Percentiles rank a stretch among this genome's conserved stretches.
phyloP scores from a whole-genome alignment of 177 flowering plant genomes.

The Vitis hybrid region DNA sequence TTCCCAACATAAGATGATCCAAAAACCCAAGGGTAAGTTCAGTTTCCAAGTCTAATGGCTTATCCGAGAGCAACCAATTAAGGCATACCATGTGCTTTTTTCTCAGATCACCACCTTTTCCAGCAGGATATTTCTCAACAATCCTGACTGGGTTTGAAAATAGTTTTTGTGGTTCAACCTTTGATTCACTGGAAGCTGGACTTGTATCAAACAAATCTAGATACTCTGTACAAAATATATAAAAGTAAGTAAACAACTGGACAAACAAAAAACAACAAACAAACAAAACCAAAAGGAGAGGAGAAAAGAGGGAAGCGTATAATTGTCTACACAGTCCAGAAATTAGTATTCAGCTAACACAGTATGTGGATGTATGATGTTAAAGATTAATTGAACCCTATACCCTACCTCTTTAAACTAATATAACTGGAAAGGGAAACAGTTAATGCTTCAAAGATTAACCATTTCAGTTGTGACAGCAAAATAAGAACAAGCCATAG shows the following conservation, averaged over 20 bases:
- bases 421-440: too few species aligned
- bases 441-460: too few species aligned
- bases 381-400: too few species aligned
- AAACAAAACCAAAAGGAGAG: not conserved
- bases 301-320: not conserved
- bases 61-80: conserved; percentile 93
- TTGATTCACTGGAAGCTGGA: conserved; percentile 66
- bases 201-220: conserved; percentile 82
- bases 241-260: not conserved
- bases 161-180: conserved; percentile 61
- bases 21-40: conserved; percentile 88
- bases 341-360: not conserved
- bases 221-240: conserved; percentile 51
- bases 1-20: conserved; percentile 96
- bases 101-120: conserved; percentile 77
- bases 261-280: not conserved
- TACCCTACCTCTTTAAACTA: too few species aligned
- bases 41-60: conserved; percentile 90
- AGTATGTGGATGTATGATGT: not conserved
- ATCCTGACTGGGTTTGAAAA: conserved; percentile 78
- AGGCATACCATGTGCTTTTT: conserved; percentile 97
- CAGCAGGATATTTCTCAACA: conserved; percentile 93
- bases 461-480: too few species aligned
- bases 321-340: too few species aligned
- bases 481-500: too few species aligned